Conservation (phyloP, 2,329 filamentous ascomycete genomes). For the Trichoderma gracile region DNA sequence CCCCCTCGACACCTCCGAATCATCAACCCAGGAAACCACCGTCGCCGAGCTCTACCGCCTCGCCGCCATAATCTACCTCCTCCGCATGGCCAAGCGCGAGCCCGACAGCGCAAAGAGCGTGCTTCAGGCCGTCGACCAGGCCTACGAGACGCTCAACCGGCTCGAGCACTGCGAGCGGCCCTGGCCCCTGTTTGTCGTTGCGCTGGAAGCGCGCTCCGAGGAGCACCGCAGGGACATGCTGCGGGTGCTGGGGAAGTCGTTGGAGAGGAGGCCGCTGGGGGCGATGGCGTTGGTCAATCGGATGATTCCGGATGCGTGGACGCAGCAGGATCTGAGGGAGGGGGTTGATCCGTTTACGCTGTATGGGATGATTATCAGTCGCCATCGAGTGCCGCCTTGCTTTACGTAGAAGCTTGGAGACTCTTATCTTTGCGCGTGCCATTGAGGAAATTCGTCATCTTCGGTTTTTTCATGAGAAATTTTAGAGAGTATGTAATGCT, state of each 20-base stretch:
- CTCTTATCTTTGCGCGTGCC: neutral
- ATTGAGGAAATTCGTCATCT: neutral
- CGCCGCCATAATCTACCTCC: constrained; percentile 18
- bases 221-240: constrained; percentile 12
- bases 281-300: neutral
- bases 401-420: neutral
- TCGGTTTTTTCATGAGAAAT: neutral
- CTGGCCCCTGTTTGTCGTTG: constrained; percentile 22
- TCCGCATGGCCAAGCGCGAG: constrained; percentile 18
- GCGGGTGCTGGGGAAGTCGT: constrained; percentile 1
- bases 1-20: neutral
- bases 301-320: constrained; percentile 23
- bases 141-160: constrained; percentile 12
- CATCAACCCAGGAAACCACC: neutral
- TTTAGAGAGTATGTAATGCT: constrained; percentile 2
- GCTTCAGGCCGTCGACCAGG: neutral
- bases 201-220: constrained; percentile 15
- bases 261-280: constrained; percentile 16
- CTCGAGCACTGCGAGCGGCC: constrained; percentile 20
- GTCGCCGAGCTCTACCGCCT: constrained; percentile 23
- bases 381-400: constrained; percentile 18
- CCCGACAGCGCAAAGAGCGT: neutral
- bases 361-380: constrained; percentile 14
- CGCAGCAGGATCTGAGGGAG: constrained; percentile 20
- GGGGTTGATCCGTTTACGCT: constrained; percentile 7